A percentile compares a stretch with the other conserved stretches of the same genome.
phyloP scores from a whole-genome alignment of 306 rosid genomes.

The Gastrolobium villosum region DNA sequence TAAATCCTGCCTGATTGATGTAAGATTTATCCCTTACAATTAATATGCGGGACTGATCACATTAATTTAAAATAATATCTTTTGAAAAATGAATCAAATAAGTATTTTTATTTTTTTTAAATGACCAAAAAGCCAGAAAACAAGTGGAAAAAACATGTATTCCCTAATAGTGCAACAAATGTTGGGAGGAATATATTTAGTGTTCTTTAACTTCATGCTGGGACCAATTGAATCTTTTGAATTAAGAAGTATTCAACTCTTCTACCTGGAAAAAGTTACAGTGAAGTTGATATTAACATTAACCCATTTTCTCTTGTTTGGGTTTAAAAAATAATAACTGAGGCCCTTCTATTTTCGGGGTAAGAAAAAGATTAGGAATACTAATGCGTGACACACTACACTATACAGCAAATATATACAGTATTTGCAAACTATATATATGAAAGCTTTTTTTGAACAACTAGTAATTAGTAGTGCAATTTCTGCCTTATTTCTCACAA shows the following conservation, averaged over 20 bases:
- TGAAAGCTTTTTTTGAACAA: background rate
- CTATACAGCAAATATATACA: background rate
- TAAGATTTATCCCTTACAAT: too few species aligned
- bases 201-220: background rate
- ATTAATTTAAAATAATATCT: too few species aligned
- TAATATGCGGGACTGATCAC: too few species aligned
- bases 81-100: too few species aligned
- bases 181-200: background rate
- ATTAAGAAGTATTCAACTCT: constrained; percentile 16
- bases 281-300: background rate
- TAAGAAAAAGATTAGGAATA: background rate
- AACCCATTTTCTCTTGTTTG: constrained; percentile 13
- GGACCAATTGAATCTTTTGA: background rate
- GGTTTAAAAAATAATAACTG: background rate
- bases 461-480: background rate
- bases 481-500: background rate
- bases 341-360: constrained; percentile 3
- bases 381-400: constrained; percentile 24
- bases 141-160: background rate
- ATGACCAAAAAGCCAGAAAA: background rate
- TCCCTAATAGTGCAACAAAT: constrained; percentile 14
- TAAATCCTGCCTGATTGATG: too few species aligned
- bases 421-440: background rate
- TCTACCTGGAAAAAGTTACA: constrained; percentile 3
- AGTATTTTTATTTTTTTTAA: too few species aligned